Base-by-base conservation (phyloP, 2,329 filamentous ascomycete genomes). In the Ceratocystis huliohia region DNA sequence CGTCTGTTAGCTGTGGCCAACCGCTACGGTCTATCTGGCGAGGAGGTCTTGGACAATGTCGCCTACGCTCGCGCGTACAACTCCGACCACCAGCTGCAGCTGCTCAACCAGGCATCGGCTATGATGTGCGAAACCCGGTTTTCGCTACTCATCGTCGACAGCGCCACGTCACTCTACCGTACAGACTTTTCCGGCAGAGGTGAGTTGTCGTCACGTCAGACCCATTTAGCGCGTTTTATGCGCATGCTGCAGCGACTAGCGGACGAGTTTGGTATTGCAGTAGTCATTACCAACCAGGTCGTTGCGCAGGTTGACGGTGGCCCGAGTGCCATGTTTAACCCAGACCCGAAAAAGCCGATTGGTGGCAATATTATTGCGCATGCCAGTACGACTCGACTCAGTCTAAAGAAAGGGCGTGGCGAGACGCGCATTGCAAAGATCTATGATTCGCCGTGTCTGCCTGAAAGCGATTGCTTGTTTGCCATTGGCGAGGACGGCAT, bases 121-220 rank as follows among this genome's bases (percentile, higher is more conserved):
- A 99, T 99, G 94, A 99, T 99, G 95, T 96, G 92, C 67, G 95
- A 99, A 78, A 99, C 94, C 0, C 86, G 94, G 3, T 99, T 99
- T 76, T 97, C 94, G 2, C 82, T 99, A 7, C 85, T 99, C 63
- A 86, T 99, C 62, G 94, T 99, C 66, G 94, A 99, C 77, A 96
- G 91, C 66, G 95, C 95, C 15, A 99, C 94, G 0, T 88, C 93
- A 1, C 82, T 99, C 2, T 99, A 99, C 76, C 86, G 94, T 70
- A 99, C 94, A 0, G 94, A 99, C 73, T 99, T 97, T 76, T 85
- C 91, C 69, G 94, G 94, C n/a, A 88, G 94, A 75, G 95, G 94
- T 67, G 94, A 99, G 76, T 82, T 99, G 41, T 96, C 91, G n/a
- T 92, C 89, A 63, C 83, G 94, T 70, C 94, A 99, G 74, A 91